Base-by-base conservation (phyloP, 2,329 filamentous ascomycete species). In the Colletotrichum siamense region DNA sequence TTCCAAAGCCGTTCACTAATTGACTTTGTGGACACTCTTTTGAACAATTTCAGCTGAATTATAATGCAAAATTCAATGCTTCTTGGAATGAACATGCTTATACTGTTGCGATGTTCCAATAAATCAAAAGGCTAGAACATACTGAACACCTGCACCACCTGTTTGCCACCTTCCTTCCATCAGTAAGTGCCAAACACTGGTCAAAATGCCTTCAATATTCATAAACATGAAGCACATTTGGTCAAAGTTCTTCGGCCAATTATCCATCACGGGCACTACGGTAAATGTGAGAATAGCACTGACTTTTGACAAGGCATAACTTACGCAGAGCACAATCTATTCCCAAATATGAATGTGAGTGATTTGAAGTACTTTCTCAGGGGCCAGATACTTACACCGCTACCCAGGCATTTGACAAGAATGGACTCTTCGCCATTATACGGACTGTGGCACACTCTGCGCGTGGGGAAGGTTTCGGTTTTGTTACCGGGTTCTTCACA, bases 191-290 rank as follows among this genome's bases (percentile, higher is more conserved):
- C 16, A 44, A 44, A n/a, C 39, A 44, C 39, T 44, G 2, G 39
- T 18, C 16, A 6, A 18, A 18, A 44, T 18, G 39, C 16, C 8
- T n/a, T 44, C 16, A n/a, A 10, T 0, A 0, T 44, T 5, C 1
- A n/a, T 1, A 1, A 44, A 16, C 34, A 39, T 39, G 34, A 39
- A 39, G 16, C 1, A 16, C 7, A 36, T 15, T 39, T 39, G 34
- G 15, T 39, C 4, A 16, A 8, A 44, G 2, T 44, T n/a, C 16
- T 10, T 18, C 16, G 16, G 8, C 8, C 36, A 44, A 18, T 44
- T 10, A 9, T 18, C 8, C 36, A 7, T 49, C 2, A 49, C 5
- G 39, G 39, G 18, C 39, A 49, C 39, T 49, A 12, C 18, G 39
- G 10, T 12, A 12, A 22, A 22, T 49, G 18, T 49, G 39, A 49